Evolutionary conservation across 768 basidiomycete species (phyloP), one percentile per base, ranked within the genome.

Genomic region (Boletus edulis): DNA sequence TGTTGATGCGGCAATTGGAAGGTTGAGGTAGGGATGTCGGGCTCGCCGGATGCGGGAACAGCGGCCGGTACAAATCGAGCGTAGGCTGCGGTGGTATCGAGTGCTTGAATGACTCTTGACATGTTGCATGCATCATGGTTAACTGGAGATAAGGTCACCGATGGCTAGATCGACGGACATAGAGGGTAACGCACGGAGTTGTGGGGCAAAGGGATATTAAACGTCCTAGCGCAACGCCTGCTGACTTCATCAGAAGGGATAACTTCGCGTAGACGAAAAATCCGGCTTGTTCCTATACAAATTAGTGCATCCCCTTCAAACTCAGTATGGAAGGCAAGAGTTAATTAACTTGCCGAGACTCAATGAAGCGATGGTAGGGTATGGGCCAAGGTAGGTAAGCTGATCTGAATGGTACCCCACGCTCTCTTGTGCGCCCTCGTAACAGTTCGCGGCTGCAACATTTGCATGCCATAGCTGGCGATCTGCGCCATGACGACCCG

Each of bases 331-430:
- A 32, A 43, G 27, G 40, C 38, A 40, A 46, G 17, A 38, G 15
- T 15, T 39, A 35, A 35, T 39, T 0, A 27, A 61, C 78, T 59
- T 49, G 85, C 90, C 90, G 13, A 93, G 79, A 66, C 89, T 91
- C 46, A 93, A 69, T 12, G 90, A 92, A 11, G 91, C 91, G 60
- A 93, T 93, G 0, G 91, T 92, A 6, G 89, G 85, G 69, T 86
- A 91, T 14, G 91, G 91, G 11, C 91, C 91, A 8, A 93, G 75
- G 71, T 87, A 86, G 0, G 90, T 90, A 51, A 90, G 69, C 51
- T 88, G 87, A 67, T 93, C 91, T 5, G 90, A 85, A 66, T 93
- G 91, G 64, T 81, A 85, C 0, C 91, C 91, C 4, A 93, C 91
- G 47, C 84, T 83, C 68, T 91, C 90, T 64, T 86, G 85, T 37